These are phyloP conservation scores for Exidia glandulosa DNA, from an alignment of 768 basidiomycete genomes.

Conservation along the genomic window DNA sequence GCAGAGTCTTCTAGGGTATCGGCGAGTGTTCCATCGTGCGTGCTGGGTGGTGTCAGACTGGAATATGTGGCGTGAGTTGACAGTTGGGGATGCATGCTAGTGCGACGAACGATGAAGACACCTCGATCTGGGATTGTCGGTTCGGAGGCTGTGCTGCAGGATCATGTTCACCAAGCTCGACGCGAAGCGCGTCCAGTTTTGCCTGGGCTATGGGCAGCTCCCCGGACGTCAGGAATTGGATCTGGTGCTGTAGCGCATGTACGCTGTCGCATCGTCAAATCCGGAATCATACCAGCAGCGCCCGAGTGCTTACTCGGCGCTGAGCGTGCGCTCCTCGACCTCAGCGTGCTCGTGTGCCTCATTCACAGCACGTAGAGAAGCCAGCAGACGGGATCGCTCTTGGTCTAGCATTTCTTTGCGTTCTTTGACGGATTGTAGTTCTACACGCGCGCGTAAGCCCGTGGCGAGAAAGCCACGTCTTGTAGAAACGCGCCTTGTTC, in stretches of 20 bases:
- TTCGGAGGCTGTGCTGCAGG: not conserved
- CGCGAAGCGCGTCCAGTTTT: not conserved
- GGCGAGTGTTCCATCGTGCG: not conserved
- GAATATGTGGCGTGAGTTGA: not conserved
- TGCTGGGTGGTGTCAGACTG: not conserved
- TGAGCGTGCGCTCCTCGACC: not conserved
- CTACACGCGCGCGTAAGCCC: not conserved
- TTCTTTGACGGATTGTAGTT: not conserved
- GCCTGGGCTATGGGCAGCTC: not conserved
- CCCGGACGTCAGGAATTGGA: not conserved
- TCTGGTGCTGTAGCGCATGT: not conserved
- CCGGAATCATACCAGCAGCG: not conserved
- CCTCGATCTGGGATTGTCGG: not conserved
- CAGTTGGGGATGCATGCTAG: not conserved
- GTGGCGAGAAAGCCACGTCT: not conserved
- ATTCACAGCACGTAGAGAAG: not conserved
- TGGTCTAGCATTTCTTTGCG: not conserved
- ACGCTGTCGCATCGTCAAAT: not conserved
- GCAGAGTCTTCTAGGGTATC: not conserved
- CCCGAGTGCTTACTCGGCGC: not conserved
- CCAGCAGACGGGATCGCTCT: not conserved
- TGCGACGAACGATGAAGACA: not conserved
- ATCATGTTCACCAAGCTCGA: not conserved
- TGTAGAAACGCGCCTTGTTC: not conserved
- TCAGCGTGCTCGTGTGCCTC: not conserved